Evolutionary conservation across 176 grass and related monocot species (phyloP).

Genomic region (Cenchrus fungigraminus): DNA sequence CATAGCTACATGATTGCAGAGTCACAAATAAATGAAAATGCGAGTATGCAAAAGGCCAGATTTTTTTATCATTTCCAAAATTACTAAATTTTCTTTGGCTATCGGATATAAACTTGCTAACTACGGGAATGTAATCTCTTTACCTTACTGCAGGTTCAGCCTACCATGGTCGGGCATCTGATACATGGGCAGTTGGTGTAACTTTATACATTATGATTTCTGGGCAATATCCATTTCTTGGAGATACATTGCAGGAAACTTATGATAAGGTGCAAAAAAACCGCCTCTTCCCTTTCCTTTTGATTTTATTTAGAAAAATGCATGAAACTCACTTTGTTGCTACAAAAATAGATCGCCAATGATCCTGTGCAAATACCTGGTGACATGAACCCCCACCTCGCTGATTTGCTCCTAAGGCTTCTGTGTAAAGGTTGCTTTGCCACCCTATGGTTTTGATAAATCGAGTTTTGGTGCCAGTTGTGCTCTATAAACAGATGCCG

Average conservation of each 20-base stretch:
- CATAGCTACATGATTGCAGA: slow-evolving; percentile 25
- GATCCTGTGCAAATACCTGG: slow-evolving; percentile 59
- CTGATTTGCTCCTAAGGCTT: slow-evolving; percentile 72
- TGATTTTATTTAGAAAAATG: background rate
- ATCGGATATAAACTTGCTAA: slow-evolving; percentile 11
- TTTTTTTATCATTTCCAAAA: slow-evolving; percentile 11
- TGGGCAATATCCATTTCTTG: slow-evolving; percentile 85
- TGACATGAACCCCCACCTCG: slow-evolving; percentile 61
- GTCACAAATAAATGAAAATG: background rate
- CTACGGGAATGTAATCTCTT: slow-evolving; percentile 19
- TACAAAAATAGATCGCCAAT: slow-evolving; percentile 60
- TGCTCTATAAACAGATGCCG: background rate
- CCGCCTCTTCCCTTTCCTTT: background rate
- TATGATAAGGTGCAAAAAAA: slow-evolving; percentile 71
- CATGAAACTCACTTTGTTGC: slow-evolving; percentile 30
- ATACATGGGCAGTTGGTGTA: slow-evolving; percentile 86
- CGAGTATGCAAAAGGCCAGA: background rate
- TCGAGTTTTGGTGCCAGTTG: background rate
- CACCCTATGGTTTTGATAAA: slow-evolving; percentile 12
- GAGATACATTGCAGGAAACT: slow-evolving; percentile 77
- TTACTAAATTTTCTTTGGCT: slow-evolving; percentile 26
- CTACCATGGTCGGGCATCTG: slow-evolving; percentile 72
- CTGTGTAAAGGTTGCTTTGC: slow-evolving; percentile 76
- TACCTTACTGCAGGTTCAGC: slow-evolving; percentile 54
- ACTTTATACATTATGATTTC: slow-evolving; percentile 89